Evolutionary conservation across 148 eudicot genomes (phyloP).

Genomic region (Camellia lanceoleosa): DNA sequence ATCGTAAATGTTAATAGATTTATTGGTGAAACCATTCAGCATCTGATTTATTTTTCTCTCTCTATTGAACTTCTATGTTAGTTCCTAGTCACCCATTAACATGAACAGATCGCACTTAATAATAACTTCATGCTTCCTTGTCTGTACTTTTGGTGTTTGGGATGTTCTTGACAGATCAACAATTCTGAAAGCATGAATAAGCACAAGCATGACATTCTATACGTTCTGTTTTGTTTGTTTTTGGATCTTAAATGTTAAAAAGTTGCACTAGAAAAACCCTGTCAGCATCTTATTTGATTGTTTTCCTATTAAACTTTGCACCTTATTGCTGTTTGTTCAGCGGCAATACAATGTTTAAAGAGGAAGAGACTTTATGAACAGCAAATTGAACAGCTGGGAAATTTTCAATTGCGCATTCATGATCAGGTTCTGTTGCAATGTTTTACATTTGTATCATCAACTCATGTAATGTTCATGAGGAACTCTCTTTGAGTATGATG

Average conservation of each 20-base stretch:
- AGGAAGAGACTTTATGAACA: constrained; percentile 77
- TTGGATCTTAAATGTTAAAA: not conserved
- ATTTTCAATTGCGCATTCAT: constrained; percentile 76
- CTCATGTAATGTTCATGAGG: not conserved
- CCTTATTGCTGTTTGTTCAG: constrained; percentile 24
- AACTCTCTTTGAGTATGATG: not conserved
- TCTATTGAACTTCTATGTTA: too few relatives aligned
- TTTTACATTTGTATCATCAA: not conserved
- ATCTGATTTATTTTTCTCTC: too few relatives aligned
- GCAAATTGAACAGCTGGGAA: constrained; percentile 78
- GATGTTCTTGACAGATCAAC: not conserved
- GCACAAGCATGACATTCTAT: too few relatives aligned
- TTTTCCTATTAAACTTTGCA: not conserved
- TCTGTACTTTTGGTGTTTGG: not conserved
- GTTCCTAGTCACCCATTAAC: not conserved
- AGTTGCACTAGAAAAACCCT: not conserved
- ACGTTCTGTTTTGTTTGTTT: not conserved
- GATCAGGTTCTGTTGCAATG: constrained; percentile 54
- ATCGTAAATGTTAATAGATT: too few relatives aligned
- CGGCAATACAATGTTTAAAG: constrained; percentile 84
- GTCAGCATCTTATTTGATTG: not conserved
- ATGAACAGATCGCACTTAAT: not conserved
- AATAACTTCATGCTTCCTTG: not conserved
- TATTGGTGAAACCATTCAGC: too few relatives aligned
- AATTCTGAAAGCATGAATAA: not conserved